Evolutionary conservation across 1,284 basidiomycete species (phyloP).

Genomic region (Fereydounia khargensis): DNA sequence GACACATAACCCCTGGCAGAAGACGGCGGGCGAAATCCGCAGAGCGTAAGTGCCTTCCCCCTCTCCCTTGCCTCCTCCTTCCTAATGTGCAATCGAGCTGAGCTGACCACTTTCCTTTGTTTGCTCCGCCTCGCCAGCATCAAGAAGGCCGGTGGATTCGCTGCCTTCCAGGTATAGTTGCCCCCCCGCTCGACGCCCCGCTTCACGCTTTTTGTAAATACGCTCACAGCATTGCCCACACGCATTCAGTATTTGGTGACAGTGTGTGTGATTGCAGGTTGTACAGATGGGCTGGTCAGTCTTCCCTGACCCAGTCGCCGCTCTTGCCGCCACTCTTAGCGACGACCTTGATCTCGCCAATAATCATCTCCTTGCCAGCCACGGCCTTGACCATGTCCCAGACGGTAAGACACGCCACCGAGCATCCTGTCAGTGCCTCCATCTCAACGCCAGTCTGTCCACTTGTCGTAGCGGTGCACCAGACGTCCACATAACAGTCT

Average conservation of each 20-base stretch:
- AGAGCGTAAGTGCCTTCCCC: too few relatives aligned
- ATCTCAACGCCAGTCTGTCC: conserved; percentile 74
- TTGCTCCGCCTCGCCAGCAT: conserved; percentile 9
- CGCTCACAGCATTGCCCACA: too few relatives aligned
- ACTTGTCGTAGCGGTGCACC: conserved; percentile 33
- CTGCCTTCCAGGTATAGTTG: too few relatives aligned
- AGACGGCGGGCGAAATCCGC: conserved; percentile 77
- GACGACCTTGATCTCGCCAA: conserved; percentile 66
- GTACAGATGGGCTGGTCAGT: too few relatives aligned
- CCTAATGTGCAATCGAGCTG: neutral
- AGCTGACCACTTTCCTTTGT: neutral
- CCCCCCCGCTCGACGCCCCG: too few relatives aligned
- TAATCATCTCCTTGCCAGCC: conserved; percentile 74
- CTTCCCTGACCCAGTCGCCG: conserved; percentile 64
- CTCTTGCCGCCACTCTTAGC: conserved; percentile 73
- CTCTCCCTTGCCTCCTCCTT: too few relatives aligned
- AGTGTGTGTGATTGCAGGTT: too few relatives aligned
- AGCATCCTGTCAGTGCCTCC: conserved; percentile 84
- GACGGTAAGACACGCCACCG: conserved; percentile 73
- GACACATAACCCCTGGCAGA: conserved; percentile 78
- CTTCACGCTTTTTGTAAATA: too few relatives aligned
- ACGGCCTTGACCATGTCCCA: conserved; percentile 93
- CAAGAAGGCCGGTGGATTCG: conserved; percentile 35
- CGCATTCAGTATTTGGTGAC: too few relatives aligned
- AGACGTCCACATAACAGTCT: conserved; percentile 21